Percentiles rank a stretch among this genome's conserved stretches.
Conservation (phyloP, 1,139 yeast genomes). For the Zygoascus meyerae region DNA sequence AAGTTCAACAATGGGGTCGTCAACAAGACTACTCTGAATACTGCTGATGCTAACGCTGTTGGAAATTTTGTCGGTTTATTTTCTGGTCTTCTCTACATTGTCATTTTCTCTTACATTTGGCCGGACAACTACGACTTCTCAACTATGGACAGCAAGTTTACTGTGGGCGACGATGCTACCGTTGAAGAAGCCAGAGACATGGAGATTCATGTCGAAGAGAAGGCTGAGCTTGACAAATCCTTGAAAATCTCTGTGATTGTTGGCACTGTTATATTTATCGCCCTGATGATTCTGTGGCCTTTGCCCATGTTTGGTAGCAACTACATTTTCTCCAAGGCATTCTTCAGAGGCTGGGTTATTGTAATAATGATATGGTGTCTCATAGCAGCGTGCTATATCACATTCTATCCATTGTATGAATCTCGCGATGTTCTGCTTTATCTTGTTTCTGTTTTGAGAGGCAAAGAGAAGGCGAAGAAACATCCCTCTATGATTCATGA, state of each 20-base stretch:
- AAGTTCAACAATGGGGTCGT: conserved; percentile 38
- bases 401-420: conserved; percentile 14
- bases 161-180: conserved; percentile 49
- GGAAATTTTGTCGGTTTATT: conserved; percentile 77
- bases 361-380: conserved; percentile 15
- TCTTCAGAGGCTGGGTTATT: conserved; percentile 18
- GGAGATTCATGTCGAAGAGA: conserved; percentile 4
- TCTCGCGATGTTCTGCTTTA: conserved; percentile 11
- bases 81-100: conserved; percentile 60
- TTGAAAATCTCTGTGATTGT: background rate
- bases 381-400: conserved; percentile 11
- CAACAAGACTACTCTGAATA: conserved; percentile 61
- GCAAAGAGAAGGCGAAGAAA: conserved; percentile 7
- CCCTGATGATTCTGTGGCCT: conserved; percentile 12
- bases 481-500: conserved; percentile 4
- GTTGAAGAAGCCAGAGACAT: conserved; percentile 12
- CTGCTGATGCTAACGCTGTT: conserved; percentile 65
- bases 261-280: background rate
- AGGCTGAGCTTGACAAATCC: conserved; percentile 4
- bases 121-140: conserved; percentile 72
- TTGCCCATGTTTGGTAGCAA: conserved; percentile 17
- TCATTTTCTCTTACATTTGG: conserved; percentile 56
- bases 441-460: conserved; percentile 6
- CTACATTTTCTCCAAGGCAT: conserved; percentile 16
- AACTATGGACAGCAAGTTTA: conserved; percentile 48